Conservation (phyloP, 2,329 filamentous ascomycete genomes). For the Fusarium sp. region DNA sequence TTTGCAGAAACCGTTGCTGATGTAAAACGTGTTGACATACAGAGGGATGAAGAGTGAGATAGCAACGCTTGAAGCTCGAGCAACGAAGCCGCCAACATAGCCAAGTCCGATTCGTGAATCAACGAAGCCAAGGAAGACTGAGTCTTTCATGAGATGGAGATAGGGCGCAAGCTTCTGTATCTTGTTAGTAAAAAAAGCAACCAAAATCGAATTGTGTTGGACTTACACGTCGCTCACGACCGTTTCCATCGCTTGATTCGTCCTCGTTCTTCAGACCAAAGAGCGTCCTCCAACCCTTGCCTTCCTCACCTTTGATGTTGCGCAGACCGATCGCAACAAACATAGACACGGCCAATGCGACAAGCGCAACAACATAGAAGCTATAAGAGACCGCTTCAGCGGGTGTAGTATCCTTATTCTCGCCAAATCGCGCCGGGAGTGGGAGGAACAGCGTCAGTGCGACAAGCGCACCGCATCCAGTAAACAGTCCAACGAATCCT, state of each 20-base stretch:
- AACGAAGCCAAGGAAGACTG: constrained; percentile 76
- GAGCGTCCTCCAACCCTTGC: constrained; percentile 76
- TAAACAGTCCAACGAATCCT: constrained; percentile 91
- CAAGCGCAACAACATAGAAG: constrained; percentile 85
- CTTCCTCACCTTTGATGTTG: constrained; percentile 76
- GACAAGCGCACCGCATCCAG: constrained; percentile 89
- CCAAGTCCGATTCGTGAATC: constrained; percentile 85
- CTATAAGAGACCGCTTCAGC: constrained; percentile 81
- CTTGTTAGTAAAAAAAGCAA: constrained; percentile 21
- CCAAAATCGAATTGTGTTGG: not conserved
- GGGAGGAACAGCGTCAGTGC: constrained; percentile 87
- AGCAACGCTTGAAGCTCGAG: constrained; percentile 91
- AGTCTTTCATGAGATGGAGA: constrained; percentile 69
- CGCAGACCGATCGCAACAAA: constrained; percentile 84
- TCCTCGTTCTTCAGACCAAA: constrained; percentile 55
- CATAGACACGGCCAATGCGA: constrained; percentile 78
- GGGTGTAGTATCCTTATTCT: constrained; percentile 76
- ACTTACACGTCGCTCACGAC: constrained; percentile 45
- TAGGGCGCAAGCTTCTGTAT: constrained; percentile 63
- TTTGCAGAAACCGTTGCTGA: constrained; percentile 81
- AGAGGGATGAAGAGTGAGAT: constrained; percentile 96
- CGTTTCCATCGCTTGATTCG: constrained; percentile 32
- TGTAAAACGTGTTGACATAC: constrained; percentile 92
- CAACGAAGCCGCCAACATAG: constrained; percentile 94
- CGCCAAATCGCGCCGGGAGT: constrained; percentile 81